Evolutionary conservation across 495 filamentous ascomycete genomes (phyloP).

Genomic region (Aspergillus sclerotiicarbonarius): DNA sequence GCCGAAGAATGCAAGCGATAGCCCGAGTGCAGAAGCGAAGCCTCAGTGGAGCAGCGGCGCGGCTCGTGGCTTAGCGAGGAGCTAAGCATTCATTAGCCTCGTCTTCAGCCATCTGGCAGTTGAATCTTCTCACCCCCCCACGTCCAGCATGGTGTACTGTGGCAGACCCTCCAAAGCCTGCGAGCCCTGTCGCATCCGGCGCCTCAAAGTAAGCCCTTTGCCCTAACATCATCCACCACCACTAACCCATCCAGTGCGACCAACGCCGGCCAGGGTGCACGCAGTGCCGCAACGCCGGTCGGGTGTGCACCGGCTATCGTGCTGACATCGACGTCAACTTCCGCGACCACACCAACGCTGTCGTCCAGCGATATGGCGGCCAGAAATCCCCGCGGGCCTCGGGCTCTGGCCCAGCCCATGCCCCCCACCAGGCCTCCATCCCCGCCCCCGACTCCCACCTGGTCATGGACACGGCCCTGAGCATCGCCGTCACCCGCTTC

Average conservation of each 20-base stretch:
- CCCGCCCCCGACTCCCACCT: background rate
- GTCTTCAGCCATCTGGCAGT: too few species aligned
- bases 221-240: background rate
- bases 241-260: background rate
- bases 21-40: too few species aligned
- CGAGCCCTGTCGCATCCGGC: background rate
- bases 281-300: background rate
- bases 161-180: background rate
- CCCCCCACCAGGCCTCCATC: background rate
- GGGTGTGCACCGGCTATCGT: background rate
- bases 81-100: too few species aligned
- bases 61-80: too few species aligned
- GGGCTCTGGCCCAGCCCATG: background rate
- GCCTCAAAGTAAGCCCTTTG: background rate
- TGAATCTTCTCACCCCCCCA: background rate
- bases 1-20: too few species aligned
- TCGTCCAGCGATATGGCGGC: background rate
- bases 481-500: background rate
- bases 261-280: background rate
- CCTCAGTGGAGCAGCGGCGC: too few species aligned
- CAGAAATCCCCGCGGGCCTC: background rate
- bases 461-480: background rate
- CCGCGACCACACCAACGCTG: background rate
- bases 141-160: slow-evolving; percentile 4
- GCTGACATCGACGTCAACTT: background rate